A percentile compares a stretch with the other conserved stretches of the same genome.
phyloP scores from a whole-genome alignment of 2,329 filamentous ascomycete species.

The Cladosporium oxysporum region DNA sequence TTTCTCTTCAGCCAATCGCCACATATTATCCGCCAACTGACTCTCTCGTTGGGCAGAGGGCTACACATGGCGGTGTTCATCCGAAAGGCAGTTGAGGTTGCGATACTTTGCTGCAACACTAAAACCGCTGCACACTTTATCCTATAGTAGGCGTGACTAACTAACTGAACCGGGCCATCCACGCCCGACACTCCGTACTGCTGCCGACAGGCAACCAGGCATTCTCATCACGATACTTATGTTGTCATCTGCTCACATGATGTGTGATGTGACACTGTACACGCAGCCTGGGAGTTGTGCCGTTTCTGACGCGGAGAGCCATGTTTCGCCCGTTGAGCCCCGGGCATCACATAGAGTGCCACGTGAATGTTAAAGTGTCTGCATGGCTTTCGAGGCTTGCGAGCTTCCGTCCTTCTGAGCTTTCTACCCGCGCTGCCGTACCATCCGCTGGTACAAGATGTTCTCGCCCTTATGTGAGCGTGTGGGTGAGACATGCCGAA shows the following conservation, averaged over 20 bases:
- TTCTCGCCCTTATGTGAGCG: constrained; percentile 9
- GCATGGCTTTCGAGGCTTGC: neutral
- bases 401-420: neutral
- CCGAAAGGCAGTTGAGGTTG: neutral
- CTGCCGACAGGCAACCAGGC: neutral
- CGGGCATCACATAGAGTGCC: constrained; percentile 12
- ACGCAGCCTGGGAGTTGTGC: neutral
- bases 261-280: neutral
- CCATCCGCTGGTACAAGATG: neutral
- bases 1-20: constrained; percentile 10
- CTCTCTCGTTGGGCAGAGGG: constrained; percentile 13
- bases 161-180: neutral
- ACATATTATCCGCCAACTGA: neutral
- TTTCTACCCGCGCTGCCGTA: neutral
- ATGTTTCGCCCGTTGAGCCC: constrained; percentile 17
- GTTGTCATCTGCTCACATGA: constrained; percentile 5
- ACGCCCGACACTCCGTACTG: constrained; percentile 4
- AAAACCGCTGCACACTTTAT: neutral
- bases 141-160: neutral
- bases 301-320: constrained; percentile 11
- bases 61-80: neutral
- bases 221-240: neutral
- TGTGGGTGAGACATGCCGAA: neutral
- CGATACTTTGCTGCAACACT: neutral
- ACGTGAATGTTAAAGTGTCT: constrained; percentile 1